Percentiles rank a stretch among this genome's conserved stretches.
These are phyloP conservation scores for Didymella sp. DNA, from an alignment of 2,329 filamentous ascomycete species.

Conservation along the genomic window DNA sequence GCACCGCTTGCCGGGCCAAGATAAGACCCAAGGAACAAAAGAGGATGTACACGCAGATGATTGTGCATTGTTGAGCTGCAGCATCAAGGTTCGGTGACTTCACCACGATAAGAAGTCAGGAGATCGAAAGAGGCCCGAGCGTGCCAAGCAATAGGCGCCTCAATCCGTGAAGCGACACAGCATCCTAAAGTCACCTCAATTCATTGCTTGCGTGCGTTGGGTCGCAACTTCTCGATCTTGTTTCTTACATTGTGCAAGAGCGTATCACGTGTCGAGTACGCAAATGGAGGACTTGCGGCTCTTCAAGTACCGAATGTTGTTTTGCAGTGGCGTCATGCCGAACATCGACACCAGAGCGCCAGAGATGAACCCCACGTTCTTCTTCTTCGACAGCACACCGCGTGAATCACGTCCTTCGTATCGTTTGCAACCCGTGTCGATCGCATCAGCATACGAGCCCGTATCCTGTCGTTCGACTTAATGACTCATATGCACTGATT, in stretches of 20 bases:
- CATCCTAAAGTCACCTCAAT: neutral
- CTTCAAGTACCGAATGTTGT: neutral
- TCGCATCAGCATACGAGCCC: neutral
- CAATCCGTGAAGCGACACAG: neutral
- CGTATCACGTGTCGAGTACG: slow-evolving; percentile 6
- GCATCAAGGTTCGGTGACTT: neutral
- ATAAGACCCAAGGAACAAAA: neutral
- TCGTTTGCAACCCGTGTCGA: neutral
- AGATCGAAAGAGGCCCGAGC: neutral
- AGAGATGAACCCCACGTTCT: slow-evolving; percentile 8
- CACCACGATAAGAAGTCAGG: slow-evolving; percentile 12
- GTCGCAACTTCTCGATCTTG: neutral
- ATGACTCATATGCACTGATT: slow-evolving; percentile 15
- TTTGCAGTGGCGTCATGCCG: slow-evolving; percentile 15
- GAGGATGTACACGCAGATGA: neutral
- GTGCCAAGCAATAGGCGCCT: slow-evolving; percentile 7
- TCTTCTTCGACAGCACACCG: neutral
- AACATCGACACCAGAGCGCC: slow-evolving; percentile 7
- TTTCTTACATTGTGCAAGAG: neutral
- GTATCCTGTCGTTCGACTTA: neutral
- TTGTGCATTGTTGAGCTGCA: slow-evolving; percentile 18
- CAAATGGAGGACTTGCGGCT: neutral
- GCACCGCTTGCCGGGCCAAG: neutral
- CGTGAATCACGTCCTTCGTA: neutral
- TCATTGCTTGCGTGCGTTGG: neutral